Percentiles rank a stretch among this genome's conserved stretches.
Evolutionary conservation across 805 yeast species (phyloP).

Genomic region (Hanseniaspora mollemarum): DNA sequence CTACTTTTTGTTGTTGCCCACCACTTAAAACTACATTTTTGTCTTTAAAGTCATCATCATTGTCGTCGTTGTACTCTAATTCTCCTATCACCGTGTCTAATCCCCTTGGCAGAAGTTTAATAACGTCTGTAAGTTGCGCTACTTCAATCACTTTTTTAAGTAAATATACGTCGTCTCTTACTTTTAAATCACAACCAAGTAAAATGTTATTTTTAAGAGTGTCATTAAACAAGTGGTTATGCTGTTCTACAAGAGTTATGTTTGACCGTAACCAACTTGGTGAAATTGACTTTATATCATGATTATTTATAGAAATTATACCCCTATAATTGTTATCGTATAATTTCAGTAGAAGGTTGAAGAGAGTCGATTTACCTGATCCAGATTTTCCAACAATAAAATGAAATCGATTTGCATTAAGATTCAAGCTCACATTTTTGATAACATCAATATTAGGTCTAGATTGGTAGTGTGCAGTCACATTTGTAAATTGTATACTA

Average conservation of each 20-base stretch:
- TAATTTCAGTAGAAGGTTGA: constrained; percentile 48
- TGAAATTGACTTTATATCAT: constrained; percentile 35
- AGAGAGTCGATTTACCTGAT: constrained; percentile 80
- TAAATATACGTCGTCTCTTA: constrained; percentile 20
- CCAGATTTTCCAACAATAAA: constrained; percentile 84
- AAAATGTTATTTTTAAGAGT: constrained; percentile 52
- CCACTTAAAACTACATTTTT: constrained; percentile 55
- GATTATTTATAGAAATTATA: constrained; percentile 44
- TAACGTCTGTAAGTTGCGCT: constrained; percentile 41
- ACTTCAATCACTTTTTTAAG: constrained; percentile 39
- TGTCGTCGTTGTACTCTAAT: neutral
- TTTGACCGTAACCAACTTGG: constrained; percentile 46
- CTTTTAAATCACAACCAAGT: constrained; percentile 33
- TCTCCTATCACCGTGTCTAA: constrained; percentile 41
- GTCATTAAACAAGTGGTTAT: constrained; percentile 52
- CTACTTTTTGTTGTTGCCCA: constrained; percentile 79
- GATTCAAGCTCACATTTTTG: constrained; percentile 34
- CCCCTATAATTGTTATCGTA: constrained; percentile 45
- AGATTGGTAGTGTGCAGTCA: constrained; percentile 53
- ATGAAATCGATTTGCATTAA: constrained; percentile 39
- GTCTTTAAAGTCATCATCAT: neutral
- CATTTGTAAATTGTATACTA: constrained; percentile 41
- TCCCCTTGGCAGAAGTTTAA: constrained; percentile 43
- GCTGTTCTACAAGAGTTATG: constrained; percentile 65
- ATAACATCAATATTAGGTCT: constrained; percentile 41